A percentile compares a stretch with the other conserved stretches of the same genome.
Evolutionary conservation across 164 flowering plant species (phyloP).

Genomic region (Litsea cubeba): DNA sequence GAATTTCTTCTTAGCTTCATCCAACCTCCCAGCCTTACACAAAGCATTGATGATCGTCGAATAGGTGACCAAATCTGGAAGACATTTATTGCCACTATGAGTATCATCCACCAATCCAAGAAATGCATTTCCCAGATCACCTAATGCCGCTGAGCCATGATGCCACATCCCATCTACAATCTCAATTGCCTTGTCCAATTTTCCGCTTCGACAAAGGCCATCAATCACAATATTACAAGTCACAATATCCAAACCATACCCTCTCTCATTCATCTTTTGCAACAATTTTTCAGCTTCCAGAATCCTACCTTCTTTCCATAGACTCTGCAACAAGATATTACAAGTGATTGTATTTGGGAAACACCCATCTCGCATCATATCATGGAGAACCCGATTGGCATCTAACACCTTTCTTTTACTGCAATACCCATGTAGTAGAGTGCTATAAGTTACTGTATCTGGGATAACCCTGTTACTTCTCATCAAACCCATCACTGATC

Average conservation of each 20-base stretch:
- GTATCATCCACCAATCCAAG: slow-evolving; percentile 52
- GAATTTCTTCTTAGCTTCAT: slow-evolving; percentile 83
- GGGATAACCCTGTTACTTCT: slow-evolving; percentile 46
- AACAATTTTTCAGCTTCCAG: slow-evolving; percentile 78
- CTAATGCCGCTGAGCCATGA: slow-evolving; percentile 85
- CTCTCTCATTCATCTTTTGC: slow-evolving; percentile 84
- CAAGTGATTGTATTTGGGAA: slow-evolving; percentile 67
- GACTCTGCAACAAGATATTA: slow-evolving; percentile 80
- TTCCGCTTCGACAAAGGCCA: slow-evolving; percentile 71
- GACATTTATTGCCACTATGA: slow-evolving; percentile 44
- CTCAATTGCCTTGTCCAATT: slow-evolving; percentile 78
- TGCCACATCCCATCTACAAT: slow-evolving; percentile 77
- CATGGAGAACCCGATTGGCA: slow-evolving; percentile 58
- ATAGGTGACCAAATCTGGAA: slow-evolving; percentile 78
- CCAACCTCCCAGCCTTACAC: slow-evolving; percentile 72
- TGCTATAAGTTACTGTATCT: slow-evolving; percentile 70
- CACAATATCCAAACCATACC: slow-evolving; percentile 62
- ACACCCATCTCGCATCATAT: slow-evolving; percentile 61
- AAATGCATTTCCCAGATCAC: slow-evolving; percentile 61
- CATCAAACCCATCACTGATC: slow-evolving; percentile 55
- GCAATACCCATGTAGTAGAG: slow-evolving; percentile 74
- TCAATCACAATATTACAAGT: slow-evolving; percentile 83
- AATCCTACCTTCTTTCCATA: slow-evolving; percentile 65
- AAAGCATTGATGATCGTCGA: slow-evolving; percentile 62
- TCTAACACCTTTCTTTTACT: slow-evolving; percentile 47